Percentiles rank a stretch among this genome's conserved stretches.
Evolutionary conservation across 2,329 filamentous ascomycete genomes (phyloP).

Genomic region (Fusarium sp.): DNA sequence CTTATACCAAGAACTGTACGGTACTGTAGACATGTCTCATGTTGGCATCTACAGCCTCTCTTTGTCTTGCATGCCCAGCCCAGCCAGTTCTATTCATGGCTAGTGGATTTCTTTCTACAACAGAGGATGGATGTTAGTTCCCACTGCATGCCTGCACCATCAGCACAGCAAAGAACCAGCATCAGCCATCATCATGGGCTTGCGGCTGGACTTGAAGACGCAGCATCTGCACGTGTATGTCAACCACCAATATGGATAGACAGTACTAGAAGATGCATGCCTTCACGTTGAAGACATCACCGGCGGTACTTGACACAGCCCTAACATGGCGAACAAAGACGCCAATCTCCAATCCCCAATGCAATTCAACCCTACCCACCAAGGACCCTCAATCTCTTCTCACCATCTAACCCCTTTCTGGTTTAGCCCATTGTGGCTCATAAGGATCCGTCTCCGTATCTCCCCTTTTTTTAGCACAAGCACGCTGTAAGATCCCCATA

Average conservation of each 20-base stretch:
- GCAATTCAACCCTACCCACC: slow-evolving; percentile 10
- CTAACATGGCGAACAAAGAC: slow-evolving; percentile 9
- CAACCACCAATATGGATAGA: neutral
- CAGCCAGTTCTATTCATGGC: slow-evolving; percentile 3
- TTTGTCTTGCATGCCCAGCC: slow-evolving; percentile 12
- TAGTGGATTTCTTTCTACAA: slow-evolving; percentile 5
- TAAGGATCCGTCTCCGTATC: slow-evolving; percentile 25
- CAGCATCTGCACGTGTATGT: neutral
- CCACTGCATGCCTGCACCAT: slow-evolving; percentile 22
- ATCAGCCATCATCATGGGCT: slow-evolving; percentile 16
- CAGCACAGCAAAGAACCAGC: slow-evolving; percentile 12
- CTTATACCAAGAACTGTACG: neutral
- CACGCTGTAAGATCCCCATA: slow-evolving; percentile 21
- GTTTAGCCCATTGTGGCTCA: slow-evolving; percentile 24
- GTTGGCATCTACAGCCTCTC: neutral
- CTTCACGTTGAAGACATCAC: neutral
- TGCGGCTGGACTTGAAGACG: neutral
- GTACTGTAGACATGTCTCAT: neutral
- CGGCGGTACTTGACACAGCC: slow-evolving; percentile 4
- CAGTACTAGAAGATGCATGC: neutral
- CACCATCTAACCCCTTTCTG: slow-evolving; percentile 2
- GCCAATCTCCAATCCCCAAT: slow-evolving; percentile 3
- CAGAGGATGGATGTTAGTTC: neutral
- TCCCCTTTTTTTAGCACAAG: slow-evolving; percentile 36
- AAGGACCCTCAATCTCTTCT: slow-evolving; percentile 31